These are phyloP conservation scores for Sporisorium reilianum DNA, from an alignment of 1,284 basidiomycete species.

Conservation along the genomic window DNA sequence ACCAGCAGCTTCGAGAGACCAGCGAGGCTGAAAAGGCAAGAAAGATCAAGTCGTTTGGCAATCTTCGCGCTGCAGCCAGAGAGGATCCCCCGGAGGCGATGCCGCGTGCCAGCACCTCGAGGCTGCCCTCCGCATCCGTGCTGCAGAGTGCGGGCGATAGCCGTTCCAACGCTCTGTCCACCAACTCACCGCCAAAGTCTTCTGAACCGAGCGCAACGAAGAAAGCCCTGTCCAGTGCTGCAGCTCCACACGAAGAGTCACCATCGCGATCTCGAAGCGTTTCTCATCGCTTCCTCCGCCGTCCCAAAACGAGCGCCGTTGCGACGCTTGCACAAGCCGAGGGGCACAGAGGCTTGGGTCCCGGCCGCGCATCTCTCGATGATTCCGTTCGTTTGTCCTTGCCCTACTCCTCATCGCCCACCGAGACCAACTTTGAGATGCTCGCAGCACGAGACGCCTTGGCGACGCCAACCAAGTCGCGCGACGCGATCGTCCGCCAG, in stretches of 20 bases:
- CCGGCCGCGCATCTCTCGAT: conserved; percentile 36
- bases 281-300: conserved; percentile 19
- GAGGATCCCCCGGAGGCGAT: conserved; percentile 17
- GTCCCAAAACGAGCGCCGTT: conserved; percentile 37
- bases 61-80: conserved; percentile 20
- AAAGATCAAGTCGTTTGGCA: conserved; percentile 41
- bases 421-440: conserved; percentile 22
- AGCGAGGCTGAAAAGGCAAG: conserved; percentile 32
- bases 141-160: neutral
- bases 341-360: neutral
- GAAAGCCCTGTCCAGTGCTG: neutral
- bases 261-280: conserved; percentile 19
- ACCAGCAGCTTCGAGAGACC: conserved; percentile 14
- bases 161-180: conserved; percentile 1
- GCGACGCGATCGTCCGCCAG: conserved; percentile 9
- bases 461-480: conserved; percentile 11
- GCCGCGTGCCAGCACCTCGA: conserved; percentile 38
- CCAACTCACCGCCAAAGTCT: neutral
- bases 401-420: conserved; percentile 20
- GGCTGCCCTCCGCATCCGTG: conserved; percentile 18
- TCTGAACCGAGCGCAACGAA: neutral
- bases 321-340: neutral
- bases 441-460: conserved; percentile 13
- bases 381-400: conserved; percentile 18
- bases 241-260: conserved; percentile 5